Base-by-base conservation (phyloP, 805 yeast species). In the Barnettozyma sp. region DNA sequence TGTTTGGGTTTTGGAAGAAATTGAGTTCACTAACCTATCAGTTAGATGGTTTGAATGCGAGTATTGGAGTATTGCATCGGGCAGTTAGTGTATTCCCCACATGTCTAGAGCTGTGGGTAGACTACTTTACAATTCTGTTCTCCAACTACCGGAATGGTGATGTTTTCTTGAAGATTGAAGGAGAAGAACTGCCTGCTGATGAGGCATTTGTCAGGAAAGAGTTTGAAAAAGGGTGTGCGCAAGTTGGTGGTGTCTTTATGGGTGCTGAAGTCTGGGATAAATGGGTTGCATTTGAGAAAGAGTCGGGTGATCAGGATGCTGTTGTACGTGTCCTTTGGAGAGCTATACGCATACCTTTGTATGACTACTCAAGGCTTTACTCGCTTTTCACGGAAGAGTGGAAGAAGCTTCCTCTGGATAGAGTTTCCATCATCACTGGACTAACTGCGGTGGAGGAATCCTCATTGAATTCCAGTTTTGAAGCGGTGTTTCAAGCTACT, bases 191-290 rank as follows among this genome's bases (percentile, higher is more conserved):
- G 7, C 57, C 58, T 13, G 46, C 52, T 5, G 50, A 48, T 2
- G n/a, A n/a, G n/a, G n/a, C n/a, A n/a, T 42, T 43, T 7, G 60
- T 76, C 6, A 51, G 73, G 22, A 37, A 30, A 0, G 57, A 68
- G 23, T 81, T 81, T 45, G 56, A 61, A 11, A 56, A 60, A 1
- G 90, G 80, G 0, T 52, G 70, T 4, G 43, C 48, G 5, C 42
- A 58, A 11, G 68, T 82, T 28, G 97, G 96, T 0, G 47, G 59
- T 22, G 83, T 87, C 40, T 92, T 84, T 57, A 62, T 79, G 42
- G 70, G 94, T 2, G 94, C 87, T 54, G 65, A 76, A 1, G 60
- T 88, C 33, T 90, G 97, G 97, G 94, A 87, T 54, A 65, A 71
- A 36, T 78, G 75, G 42, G 57, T 90, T 17, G 79, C 70, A 26